A percentile compares a stretch with the other conserved stretches of the same genome.
Conservation (phyloP, 2,329 filamentous ascomycete species). For the Shiraia sp. region DNA sequence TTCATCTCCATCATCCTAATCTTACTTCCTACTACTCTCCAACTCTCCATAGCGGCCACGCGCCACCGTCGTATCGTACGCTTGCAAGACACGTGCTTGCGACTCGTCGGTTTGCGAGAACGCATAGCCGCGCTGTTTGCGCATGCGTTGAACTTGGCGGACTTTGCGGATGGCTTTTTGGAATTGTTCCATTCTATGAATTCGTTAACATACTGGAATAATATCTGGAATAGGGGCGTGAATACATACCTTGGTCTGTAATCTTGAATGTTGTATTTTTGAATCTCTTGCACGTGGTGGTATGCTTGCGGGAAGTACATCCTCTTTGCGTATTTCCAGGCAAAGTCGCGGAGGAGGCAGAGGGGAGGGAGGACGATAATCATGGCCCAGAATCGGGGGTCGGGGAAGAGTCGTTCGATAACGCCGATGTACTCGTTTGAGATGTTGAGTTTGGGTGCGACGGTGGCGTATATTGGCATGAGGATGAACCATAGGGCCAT, state of each 20-base stretch:
- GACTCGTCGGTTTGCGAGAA: constrained; percentile 98
- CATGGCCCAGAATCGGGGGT: constrained; percentile 90
- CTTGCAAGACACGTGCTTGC: constrained; percentile 91
- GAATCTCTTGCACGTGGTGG: constrained; percentile 98
- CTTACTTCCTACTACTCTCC: constrained; percentile 61
- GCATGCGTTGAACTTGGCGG: constrained; percentile 96
- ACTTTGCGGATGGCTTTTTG: constrained; percentile 99
- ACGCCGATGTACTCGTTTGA: constrained; percentile 85
- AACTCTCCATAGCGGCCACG: constrained; percentile 95
- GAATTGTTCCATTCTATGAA: constrained; percentile 98
- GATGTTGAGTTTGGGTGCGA: constrained; percentile 80
- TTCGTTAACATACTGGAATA: too few species aligned
- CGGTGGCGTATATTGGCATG: constrained; percentile 81
- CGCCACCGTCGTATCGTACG: constrained; percentile 93
- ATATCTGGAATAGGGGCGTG: background rate
- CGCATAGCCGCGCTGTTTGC: constrained; percentile 97
- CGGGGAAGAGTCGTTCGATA: constrained; percentile 77
- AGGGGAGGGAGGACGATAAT: constrained; percentile 76
- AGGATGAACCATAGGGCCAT: constrained; percentile 91
- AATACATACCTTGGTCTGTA: constrained; percentile 84
- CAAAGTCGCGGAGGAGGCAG: constrained; percentile 85
- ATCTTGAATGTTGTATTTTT: constrained; percentile 99
- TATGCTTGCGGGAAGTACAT: constrained; percentile 98
- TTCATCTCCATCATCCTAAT: background rate
- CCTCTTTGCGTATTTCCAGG: constrained; percentile 95